Conservation (phyloP, 441 rosid species). For the Populus hybrid region DNA sequence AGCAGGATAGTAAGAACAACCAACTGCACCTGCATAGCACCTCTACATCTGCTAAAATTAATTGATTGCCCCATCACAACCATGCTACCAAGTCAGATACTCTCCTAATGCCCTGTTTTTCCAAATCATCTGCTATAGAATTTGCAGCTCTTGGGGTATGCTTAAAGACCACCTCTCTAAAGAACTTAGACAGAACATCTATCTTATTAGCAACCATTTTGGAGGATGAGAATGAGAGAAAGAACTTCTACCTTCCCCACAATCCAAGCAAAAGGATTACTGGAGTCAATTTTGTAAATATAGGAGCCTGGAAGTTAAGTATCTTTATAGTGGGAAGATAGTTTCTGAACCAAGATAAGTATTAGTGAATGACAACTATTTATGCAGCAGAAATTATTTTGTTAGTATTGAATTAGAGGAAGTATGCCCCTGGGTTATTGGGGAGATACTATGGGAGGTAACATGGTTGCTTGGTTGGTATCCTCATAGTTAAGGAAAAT, state of each 20-base stretch:
- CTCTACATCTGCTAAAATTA: no score
- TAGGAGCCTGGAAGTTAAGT: not conserved
- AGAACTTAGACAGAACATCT: no score
- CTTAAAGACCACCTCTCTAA: no score
- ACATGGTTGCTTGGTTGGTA: not conserved
- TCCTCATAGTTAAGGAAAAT: not conserved
- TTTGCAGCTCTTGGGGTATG: no score
- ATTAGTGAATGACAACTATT: not conserved
- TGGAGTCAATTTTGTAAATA: not conserved
- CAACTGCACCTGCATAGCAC: no score
- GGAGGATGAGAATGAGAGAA: no score
- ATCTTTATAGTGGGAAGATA: conserved; percentile 3
- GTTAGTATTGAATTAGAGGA: not conserved
- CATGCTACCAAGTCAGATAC: no score
- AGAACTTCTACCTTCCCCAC: no score
- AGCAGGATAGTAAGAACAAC: not conserved
- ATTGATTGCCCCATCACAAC: no score
- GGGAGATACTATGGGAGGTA: not conserved
- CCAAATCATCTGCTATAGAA: no score
- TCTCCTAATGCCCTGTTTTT: no score
- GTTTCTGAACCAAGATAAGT: not conserved
- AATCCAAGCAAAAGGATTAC: not conserved
- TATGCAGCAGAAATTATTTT: not conserved
- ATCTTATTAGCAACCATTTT: no score
- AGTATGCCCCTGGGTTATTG: not conserved